Percentiles rank a stretch among this genome's conserved stretches.
phyloP scores from a whole-genome alignment of 2,329 filamentous ascomycete genomes.

The Drechslera avenae region DNA sequence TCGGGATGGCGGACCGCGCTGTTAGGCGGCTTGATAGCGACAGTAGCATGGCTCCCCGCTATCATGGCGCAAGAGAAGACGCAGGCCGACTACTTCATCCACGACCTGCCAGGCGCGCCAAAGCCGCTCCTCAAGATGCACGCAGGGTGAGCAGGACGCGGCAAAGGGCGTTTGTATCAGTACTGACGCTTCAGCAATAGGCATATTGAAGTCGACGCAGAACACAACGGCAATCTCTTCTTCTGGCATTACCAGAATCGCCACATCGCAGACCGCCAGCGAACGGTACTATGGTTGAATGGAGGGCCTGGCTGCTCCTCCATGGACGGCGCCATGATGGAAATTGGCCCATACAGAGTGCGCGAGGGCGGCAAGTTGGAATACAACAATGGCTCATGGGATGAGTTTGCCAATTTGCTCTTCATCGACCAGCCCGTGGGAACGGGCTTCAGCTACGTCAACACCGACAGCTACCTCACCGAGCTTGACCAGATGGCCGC shows the following conservation, averaged over 20 bases:
- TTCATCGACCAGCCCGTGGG: slow-evolving; percentile 98
- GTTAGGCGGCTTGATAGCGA: slow-evolving; percentile 38
- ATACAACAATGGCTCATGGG: slow-evolving; percentile 95
- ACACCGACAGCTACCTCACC: slow-evolving; percentile 83
- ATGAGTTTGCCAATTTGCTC: slow-evolving; percentile 94
- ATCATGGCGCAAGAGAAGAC: slow-evolving; percentile 54
- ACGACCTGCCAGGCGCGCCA: slow-evolving; percentile 82
- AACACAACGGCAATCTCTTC: slow-evolving; percentile 91
- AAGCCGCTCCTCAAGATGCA: slow-evolving; percentile 91
- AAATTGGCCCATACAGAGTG: slow-evolving; percentile 90
- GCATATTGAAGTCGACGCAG: slow-evolving; percentile 86
- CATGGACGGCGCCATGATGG: slow-evolving; percentile 95
- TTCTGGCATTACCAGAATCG: slow-evolving; percentile 98
- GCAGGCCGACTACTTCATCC: slow-evolving; percentile 89
- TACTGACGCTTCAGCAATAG: slow-evolving; percentile 53
- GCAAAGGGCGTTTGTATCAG: neutral
- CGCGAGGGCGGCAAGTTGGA: slow-evolving; percentile 72
- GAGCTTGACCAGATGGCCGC: slow-evolving; percentile 88
- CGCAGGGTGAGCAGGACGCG: slow-evolving; percentile 70
- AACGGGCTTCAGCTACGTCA: slow-evolving; percentile 93
- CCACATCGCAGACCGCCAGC: slow-evolving; percentile 88
- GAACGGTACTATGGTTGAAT: slow-evolving; percentile 96
- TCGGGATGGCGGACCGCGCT: slow-evolving; percentile 43
- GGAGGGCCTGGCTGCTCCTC: slow-evolving; percentile 97
- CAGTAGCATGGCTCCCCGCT: slow-evolving; percentile 41